Conservation (phyloP, 495 filamentous ascomycete genomes). For the Podospora anserina region DNA sequence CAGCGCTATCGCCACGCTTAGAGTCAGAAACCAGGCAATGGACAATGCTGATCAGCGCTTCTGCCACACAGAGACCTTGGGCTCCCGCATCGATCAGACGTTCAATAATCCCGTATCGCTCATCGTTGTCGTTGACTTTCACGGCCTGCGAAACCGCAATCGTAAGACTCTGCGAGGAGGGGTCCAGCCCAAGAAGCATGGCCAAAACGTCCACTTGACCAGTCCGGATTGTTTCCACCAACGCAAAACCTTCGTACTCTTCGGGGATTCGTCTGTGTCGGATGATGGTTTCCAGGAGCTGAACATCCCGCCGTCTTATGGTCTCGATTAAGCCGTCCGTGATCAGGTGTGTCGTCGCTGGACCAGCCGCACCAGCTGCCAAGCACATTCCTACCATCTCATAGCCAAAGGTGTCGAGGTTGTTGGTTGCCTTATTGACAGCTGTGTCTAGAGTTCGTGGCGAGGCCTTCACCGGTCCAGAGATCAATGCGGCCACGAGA, state of each 20-base stretch:
- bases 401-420: slow-evolving; percentile 3
- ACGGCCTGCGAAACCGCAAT: slow-evolving; percentile 27
- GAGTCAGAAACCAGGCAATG: slow-evolving; percentile 16
- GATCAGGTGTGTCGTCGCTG: slow-evolving; percentile 23
- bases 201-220: slow-evolving; percentile 21
- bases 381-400: slow-evolving; percentile 31
- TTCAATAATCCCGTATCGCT: slow-evolving; percentile 20
- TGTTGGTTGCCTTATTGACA: slow-evolving; percentile 21
- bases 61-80: slow-evolving; percentile 24
- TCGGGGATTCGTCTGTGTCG: slow-evolving; percentile 13
- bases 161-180: slow-evolving; percentile 23
- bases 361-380: slow-evolving; percentile 26
- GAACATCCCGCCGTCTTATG: slow-evolving; percentile 15
- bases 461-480: slow-evolving; percentile 26
- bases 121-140: slow-evolving; percentile 14
- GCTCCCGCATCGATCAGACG: slow-evolving; percentile 28
- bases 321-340: slow-evolving; percentile 28
- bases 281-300: slow-evolving; percentile 26
- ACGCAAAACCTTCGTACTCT: slow-evolving; percentile 25
- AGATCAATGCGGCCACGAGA: slow-evolving; percentile 26
- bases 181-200: slow-evolving; percentile 27
- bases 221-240: slow-evolving; percentile 30
- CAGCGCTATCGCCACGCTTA: slow-evolving; percentile 8
- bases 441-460: slow-evolving; percentile 30
- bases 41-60: slow-evolving; percentile 25